Evolutionary conservation across 2,329 filamentous ascomycete species (phyloP).

Genomic region (Pestalotiopsis sp.): DNA sequence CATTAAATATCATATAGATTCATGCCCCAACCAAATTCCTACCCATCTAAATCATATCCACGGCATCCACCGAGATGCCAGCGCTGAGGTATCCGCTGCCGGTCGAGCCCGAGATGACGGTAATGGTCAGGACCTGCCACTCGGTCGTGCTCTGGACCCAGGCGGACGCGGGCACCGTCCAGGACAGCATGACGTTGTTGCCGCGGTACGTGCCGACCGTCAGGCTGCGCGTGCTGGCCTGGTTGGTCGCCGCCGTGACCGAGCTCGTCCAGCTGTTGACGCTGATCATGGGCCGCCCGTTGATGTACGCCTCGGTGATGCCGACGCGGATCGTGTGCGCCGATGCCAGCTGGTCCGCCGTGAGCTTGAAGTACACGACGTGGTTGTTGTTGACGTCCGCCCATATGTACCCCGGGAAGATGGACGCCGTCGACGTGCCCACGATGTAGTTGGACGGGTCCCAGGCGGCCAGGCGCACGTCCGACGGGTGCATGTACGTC

Average conservation of each 20-base stretch:
- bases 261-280: slow-evolving; percentile 31
- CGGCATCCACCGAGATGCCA: slow-evolving; percentile 29
- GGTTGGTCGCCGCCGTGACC: slow-evolving; percentile 26
- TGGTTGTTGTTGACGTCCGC: slow-evolving; percentile 42
- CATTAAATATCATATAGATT: too few species aligned
- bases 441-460: slow-evolving; percentile 35
- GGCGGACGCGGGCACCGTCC: slow-evolving; percentile 25
- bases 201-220: slow-evolving; percentile 34
- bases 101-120: slow-evolving; percentile 28
- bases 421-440: slow-evolving; percentile 32
- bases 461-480: slow-evolving; percentile 31
- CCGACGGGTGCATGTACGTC: slow-evolving; percentile 42
- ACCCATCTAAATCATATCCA: slow-evolving; percentile 25
- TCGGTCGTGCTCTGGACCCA: slow-evolving; percentile 28
- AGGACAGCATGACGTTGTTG: slow-evolving; percentile 31
- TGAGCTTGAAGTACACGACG: slow-evolving; percentile 39
- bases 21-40: too few species aligned
- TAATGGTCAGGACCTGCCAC: slow-evolving; percentile 32
- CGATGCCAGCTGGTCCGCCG: slow-evolving; percentile 25
- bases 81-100: slow-evolving; percentile 28
- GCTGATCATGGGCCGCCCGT: slow-evolving; percentile 30
- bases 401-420: slow-evolving; percentile 44
- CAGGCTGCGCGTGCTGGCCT: slow-evolving; percentile 31
- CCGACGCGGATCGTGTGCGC: slow-evolving; percentile 31
- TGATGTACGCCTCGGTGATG: slow-evolving; percentile 33